These are phyloP conservation scores for Diaporthe sp. DNA, from an alignment of 2,329 filamentous ascomycete genomes.

Conservation along the genomic window DNA sequence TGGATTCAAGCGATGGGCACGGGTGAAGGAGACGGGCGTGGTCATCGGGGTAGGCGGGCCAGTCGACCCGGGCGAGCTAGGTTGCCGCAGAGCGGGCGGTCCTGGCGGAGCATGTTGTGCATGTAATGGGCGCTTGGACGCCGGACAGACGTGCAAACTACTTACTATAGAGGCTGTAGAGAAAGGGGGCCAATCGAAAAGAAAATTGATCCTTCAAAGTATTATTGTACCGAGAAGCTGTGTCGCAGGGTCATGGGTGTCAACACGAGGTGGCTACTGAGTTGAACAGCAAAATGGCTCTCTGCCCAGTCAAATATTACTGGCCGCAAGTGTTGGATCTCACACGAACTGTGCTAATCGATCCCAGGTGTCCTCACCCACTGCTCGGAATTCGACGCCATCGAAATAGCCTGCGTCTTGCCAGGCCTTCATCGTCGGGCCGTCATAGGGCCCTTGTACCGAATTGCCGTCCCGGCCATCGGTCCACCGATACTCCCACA, in stretches of 20 bases:
- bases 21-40: neutral
- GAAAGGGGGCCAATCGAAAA: neutral
- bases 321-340: neutral
- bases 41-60: neutral
- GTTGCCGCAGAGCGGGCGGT: neutral
- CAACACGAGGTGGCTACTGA: neutral
- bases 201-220: neutral
- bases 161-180: neutral
- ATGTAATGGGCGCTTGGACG: neutral
- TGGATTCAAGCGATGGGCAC: constrained; percentile 24
- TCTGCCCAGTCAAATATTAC: neutral
- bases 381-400: constrained; percentile 81
- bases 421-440: constrained; percentile 89
- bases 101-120: neutral
- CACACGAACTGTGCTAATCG: constrained; percentile 46
- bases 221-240: neutral
- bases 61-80: neutral
- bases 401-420: constrained; percentile 93
- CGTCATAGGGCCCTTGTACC: constrained; percentile 89
- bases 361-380: constrained; percentile 66
- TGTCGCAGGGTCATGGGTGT: neutral
- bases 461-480: constrained; percentile 84
- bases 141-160: neutral
- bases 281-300: neutral
- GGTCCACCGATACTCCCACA: constrained; percentile 95